Evolutionary conservation across 768 basidiomycete genomes (phyloP).

Genomic region (Tephrocybe sp.): DNA sequence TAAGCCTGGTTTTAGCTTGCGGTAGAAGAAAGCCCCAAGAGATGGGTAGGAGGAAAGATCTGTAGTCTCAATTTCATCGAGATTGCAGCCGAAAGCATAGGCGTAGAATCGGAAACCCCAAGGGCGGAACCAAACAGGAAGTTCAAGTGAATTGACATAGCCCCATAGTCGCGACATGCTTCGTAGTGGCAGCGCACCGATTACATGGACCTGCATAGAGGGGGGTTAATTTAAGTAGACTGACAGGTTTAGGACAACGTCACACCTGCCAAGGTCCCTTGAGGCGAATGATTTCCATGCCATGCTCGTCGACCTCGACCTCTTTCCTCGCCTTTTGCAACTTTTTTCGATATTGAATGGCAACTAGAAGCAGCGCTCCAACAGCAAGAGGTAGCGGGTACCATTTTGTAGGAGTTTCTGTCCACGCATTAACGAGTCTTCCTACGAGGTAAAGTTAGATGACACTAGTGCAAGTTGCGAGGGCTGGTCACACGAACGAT

Average conservation of each 20-base stretch:
- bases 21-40: slow-evolving; percentile 96
- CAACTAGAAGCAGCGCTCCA: slow-evolving; percentile 83
- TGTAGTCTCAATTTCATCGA: slow-evolving; percentile 80
- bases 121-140: slow-evolving; percentile 93
- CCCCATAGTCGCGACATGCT: slow-evolving; percentile 98
- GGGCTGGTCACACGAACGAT: slow-evolving; percentile 37
- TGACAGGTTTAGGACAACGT: background rate
- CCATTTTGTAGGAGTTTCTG: slow-evolving; percentile 88
- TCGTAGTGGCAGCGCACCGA: slow-evolving; percentile 91
- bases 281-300: slow-evolving; percentile 73
- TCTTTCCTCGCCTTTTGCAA: slow-evolving; percentile 47
- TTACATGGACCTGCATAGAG: slow-evolving; percentile 74
- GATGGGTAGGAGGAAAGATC: slow-evolving; percentile 78
- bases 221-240: background rate
- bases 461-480: slow-evolving; percentile 5
- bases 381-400: slow-evolving; percentile 91
- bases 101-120: slow-evolving; percentile 85
- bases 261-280: slow-evolving; percentile 93
- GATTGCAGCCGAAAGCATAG: slow-evolving; percentile 87
- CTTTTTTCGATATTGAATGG: slow-evolving; percentile 72
- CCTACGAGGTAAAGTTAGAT: slow-evolving; percentile 32
- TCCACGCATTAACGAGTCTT: slow-evolving; percentile 75
- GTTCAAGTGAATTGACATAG: slow-evolving; percentile 87
- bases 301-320: slow-evolving; percentile 79
- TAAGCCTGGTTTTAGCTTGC: slow-evolving; percentile 76